Base-by-base conservation (phyloP, 257 asterid genomes). In the Apocynum venetum region DNA sequence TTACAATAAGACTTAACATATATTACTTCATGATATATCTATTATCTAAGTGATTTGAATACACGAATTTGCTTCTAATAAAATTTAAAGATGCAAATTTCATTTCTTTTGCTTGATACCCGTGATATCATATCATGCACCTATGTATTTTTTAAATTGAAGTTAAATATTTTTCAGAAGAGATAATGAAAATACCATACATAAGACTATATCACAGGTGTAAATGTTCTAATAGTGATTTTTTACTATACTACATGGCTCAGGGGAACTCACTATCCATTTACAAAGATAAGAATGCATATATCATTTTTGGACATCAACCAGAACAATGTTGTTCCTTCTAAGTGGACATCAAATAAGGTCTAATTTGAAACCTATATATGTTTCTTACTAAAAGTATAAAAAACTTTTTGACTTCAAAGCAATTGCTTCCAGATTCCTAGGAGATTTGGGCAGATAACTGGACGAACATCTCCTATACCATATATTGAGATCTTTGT, bases 261-360 rank as follows among this genome's bases (percentile, higher is more conserved):
- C 82, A 83, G 74, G 91, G 92, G 75, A 69, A 81, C 71, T 38
- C 92, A 51, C 76, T 94, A 44, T 79, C 96, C 80, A 87, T 94
- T 74, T 91, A 85, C 80, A 88, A 92, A 75, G 97, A 94, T 66
- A 83, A 59, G 61, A 85, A 82, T 76, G 81, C 82, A 53, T 87
- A 88, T 75, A 60, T 88, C 35, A 31, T 51, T 43, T 57, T 47
- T 78, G 81, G 84, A 64, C 92, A 84, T 79, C 92, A 83, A 8
- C 70, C 86, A 44, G 85, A 95, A 95, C 59, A 90, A 76, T 80
- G 89, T 89, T 75, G 79, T 91, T 83, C 97, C 97, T 85, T 92
- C 98, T 67, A 95, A 89, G 79, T 95, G 98, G 98, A 91, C 98
- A 78, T 84, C 96, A 52, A 86, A 85, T 77, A 92, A 92, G 92